phyloP scores from a whole-genome alignment of 345 rosid genomes.

The Eucalyptus erythrocorys region DNA sequence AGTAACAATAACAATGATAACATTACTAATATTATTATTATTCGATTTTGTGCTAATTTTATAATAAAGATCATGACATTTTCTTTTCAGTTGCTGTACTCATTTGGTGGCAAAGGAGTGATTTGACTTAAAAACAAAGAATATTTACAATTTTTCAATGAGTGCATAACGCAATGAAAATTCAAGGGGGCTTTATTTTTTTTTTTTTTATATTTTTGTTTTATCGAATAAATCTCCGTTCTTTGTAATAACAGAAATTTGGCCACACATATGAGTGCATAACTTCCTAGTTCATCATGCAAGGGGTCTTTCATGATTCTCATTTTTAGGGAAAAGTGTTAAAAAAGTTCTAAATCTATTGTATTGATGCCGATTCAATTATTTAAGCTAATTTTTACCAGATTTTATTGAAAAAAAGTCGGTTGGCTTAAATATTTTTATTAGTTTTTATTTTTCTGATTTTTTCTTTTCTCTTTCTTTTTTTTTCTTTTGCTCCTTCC shows the following conservation, averaged over 20 bases:
- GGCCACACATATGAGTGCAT: not conserved
- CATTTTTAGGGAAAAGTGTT: no score
- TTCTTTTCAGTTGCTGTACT: not conserved
- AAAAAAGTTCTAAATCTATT: no score
- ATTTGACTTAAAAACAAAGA: not conserved
- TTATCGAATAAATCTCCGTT: not conserved
- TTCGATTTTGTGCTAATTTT: not conserved
- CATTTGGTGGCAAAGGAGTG: not conserved
- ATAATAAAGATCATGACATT: not conserved
- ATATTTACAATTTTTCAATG: not conserved
- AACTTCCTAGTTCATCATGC: not conserved
- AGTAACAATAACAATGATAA: not conserved
- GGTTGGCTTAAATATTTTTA: no score
- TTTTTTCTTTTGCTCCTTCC: no score
- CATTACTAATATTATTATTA: not conserved
- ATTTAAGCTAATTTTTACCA: no score
- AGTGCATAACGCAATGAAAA: not conserved
- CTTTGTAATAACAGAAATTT: not conserved
- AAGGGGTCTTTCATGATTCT: not conserved
- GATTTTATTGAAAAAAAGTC: no score
- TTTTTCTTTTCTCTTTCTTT: no score
- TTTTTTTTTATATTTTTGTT: not conserved
- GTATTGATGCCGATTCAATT: no score
- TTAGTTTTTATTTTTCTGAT: no score
- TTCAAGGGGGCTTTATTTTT: not conserved